These are phyloP conservation scores for Termitomyces sp. DNA, from an alignment of 768 basidiomycete species.

Conservation along the genomic window DNA sequence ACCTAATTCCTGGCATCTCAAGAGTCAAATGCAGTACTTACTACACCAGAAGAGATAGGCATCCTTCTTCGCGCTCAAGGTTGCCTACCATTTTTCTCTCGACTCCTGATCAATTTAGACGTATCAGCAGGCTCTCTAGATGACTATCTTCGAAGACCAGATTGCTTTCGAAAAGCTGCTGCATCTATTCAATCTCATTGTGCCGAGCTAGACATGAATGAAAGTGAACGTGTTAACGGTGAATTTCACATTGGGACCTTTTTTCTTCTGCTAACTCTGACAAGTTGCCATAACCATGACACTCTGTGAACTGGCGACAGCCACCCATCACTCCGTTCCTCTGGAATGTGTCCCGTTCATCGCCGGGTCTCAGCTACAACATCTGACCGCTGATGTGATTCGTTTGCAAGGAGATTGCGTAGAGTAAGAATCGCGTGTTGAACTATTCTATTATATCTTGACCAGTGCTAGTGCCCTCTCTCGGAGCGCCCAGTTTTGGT, in stretches of 20 bases:
- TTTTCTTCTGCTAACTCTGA: not conserved
- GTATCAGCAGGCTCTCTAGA: slow-evolving; percentile 24
- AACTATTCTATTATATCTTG: not conserved
- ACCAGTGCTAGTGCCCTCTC: slow-evolving; percentile 54
- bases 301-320: slow-evolving; percentile 75
- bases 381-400: slow-evolving; percentile 10
- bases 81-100: not conserved
- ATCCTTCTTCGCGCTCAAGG: slow-evolving; percentile 12
- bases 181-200: slow-evolving; percentile 46
- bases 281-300: slow-evolving; percentile 76
- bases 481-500: slow-evolving; percentile 80
- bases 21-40: slow-evolving; percentile 10
- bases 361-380: slow-evolving; percentile 12
- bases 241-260: not conserved
- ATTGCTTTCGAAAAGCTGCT: slow-evolving; percentile 61
- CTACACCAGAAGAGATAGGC: slow-evolving; percentile 12
- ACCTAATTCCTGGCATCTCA: not conserved
- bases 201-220: slow-evolving; percentile 53
- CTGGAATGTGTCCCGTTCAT: slow-evolving; percentile 55
- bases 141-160: slow-evolving; percentile 44
- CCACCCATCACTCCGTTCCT: slow-evolving; percentile 61
- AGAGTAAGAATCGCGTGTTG: slow-evolving; percentile 31
- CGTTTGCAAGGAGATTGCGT: slow-evolving; percentile 44
- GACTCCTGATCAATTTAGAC: not conserved
- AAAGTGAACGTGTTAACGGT: slow-evolving; percentile 63